Evolutionary conservation across 306 rosid species (phyloP), one percentile per base, ranked within the genome.

Genomic region (Oemleria cerasiformis): DNA sequence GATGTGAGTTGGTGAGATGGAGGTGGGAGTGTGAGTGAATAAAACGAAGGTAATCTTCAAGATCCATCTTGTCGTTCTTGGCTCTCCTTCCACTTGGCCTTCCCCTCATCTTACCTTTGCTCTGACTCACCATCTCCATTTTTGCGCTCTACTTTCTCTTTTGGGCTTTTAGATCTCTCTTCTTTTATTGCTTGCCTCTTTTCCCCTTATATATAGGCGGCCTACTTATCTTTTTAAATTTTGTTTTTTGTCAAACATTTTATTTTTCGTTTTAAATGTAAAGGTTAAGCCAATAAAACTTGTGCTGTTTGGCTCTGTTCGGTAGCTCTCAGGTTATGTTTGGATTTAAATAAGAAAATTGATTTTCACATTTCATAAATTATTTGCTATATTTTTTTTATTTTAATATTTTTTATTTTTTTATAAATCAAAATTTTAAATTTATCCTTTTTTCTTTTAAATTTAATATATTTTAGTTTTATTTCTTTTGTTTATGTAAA

Each of bases 41-140:
- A 48, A 85, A 72, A 66, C 77, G 65, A 50, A 85, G 72, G 74
- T 88, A 91, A 17, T 83, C 81, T 8, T 88, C 91, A 44, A 91
- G 80, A 56, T 69, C 57, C 20, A 86, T 41, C 72, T 76, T 81
- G 19, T 47, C 20, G 19, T 23, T 20, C 45, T 36, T 30, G n/a
- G 21, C 11, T 9, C 40, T 25, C 40, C 13, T 36, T 5, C 48
- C 48, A 3, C 48, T 36, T 5, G 48, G 0, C 45, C 25, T 47
- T 23, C 13, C 11, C 15, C 69, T 62, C 14, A 34, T 21, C 38
- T 30, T 17, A 17, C 23, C 51, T 23, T 9, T 17, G 13, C 61
- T 55, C 36, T 43, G 17, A 10, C 59, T 63, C 50, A 5, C 17
- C 80, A 34, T 38, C 57, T 23, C 53, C 75, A 48, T 62, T 36